A percentile compares a stretch with the other conserved stretches of the same genome.
Evolutionary conservation across 2,329 filamentous ascomycete species (phyloP).

Genomic region (Fusarium proliferatum): DNA sequence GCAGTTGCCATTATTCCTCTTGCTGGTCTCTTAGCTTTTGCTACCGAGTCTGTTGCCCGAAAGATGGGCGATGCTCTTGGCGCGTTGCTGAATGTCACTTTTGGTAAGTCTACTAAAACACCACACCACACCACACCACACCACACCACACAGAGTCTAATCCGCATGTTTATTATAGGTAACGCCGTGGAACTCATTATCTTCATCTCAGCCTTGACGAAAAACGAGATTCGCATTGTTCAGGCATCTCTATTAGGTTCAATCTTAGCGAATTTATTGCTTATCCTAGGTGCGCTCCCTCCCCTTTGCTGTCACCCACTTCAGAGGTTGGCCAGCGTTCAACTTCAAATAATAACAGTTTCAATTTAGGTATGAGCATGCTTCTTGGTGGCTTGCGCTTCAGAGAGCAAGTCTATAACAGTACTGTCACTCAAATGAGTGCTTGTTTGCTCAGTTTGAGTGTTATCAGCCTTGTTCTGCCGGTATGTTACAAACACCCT

Average conservation of each 20-base stretch:
- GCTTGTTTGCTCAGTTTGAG: conserved; percentile 90
- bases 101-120: conserved; percentile 62
- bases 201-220: conserved; percentile 54
- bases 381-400: conserved; percentile 86
- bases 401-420: conserved; percentile 96
- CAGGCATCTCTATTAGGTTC: conserved; percentile 91
- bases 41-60: conserved; percentile 79
- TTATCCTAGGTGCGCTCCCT: conserved; percentile 79
- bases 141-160: background rate
- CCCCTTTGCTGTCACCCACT: background rate
- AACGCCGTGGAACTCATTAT: conserved; percentile 83
- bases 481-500: conserved; percentile 62
- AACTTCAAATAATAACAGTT: conserved; percentile 34
- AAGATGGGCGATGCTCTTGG: conserved; percentile 79
- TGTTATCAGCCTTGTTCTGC: conserved; percentile 87
- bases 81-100: conserved; percentile 79
- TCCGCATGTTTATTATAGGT: background rate
- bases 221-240: conserved; percentile 86
- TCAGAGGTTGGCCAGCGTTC: background rate
- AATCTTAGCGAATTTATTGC: conserved; percentile 86
- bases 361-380: conserved; percentile 94
- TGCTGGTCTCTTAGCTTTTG: conserved; percentile 76
- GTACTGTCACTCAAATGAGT: conserved; percentile 95
- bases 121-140: background rate
- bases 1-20: conserved; percentile 80